Base-by-base conservation (phyloP, 1,139 yeast species). In the Taphrina pruni region DNA sequence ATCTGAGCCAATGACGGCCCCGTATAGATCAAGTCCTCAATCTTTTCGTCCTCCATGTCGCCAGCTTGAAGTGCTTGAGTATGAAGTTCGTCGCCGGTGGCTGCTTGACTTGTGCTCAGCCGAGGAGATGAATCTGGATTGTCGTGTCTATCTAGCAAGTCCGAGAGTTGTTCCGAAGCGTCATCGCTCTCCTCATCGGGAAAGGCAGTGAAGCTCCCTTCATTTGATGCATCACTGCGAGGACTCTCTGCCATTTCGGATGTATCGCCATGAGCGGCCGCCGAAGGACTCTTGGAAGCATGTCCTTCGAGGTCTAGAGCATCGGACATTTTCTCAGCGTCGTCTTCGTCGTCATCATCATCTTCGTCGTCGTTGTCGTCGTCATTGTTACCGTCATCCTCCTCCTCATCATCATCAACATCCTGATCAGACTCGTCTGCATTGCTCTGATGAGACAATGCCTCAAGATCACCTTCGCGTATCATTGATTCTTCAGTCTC, bases 81-180 rank as follows among this genome's bases (percentile, higher is more conserved):
- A 21, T 50, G 54, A n/a, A 17, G 8, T 21, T 7, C 54, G 21
- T 50, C 54, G 8, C 20, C 48, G 20, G 20, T 7, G 20, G 48
- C 48, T 7, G 3, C n/a, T 17, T 45, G 48, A 11, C n/a, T 26
- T 11, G 36, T n/a, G 8, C n/a, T 9, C 12, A 11, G 36, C 8
- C n/a, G 12, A 50, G 54, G 36, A 1, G 36, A 21, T 21, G 35
- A 11, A 1, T 50, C 54, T 11, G 36, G 36, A 21, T 50, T 21
- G 12, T 50, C 54, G n/a, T 50, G 54, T 26, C 54, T 50, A n/a
- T 50, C 54, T 21, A 50, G 11, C 12, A 50, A 14, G n/a, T 50
- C 54, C 12, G 54, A 50, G 21, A 50, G 54, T 21, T 21, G 36
- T 50, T 50, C 54, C 12, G 48, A 45, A 17, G n/a, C n/a, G 20